Evolutionary conservation across 2,329 filamentous ascomycete species (phyloP), one percentile per base, ranked within the genome.

Genomic region (Alternaria brassicicola): DNA sequence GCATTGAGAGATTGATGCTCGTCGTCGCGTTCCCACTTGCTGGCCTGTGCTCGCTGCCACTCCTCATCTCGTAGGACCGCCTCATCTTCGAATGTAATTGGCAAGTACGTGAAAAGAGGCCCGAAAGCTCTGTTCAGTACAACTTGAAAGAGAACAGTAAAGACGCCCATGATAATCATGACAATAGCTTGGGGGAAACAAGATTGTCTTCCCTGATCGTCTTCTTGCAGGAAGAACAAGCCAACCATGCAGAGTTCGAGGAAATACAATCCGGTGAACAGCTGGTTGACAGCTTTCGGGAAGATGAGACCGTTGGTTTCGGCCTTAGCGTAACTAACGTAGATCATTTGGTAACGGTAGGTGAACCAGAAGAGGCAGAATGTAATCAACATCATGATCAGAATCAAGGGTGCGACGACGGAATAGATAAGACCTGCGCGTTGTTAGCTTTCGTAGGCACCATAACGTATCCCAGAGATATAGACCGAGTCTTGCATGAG

Each of bases 291-390:
- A 1, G 95, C 95, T 33, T 89, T 86, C 0, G 95, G 95, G 70
- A 97, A 99, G 50, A 98, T 81, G 1, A 98, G 84, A 41, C 95
- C 95, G 38, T 95, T 95, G 0, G 94, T 99, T 77, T 99, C 95
- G 59, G 90, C 88, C 65, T 89, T 87, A 76, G 96, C 96, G 51
- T 93, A 90, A 25, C 88, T 96, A 59, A 99, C 93, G 70, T 97
- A 99, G 19, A 99, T 85, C 81, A 96, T 96, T 66, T 94, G 94
- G 78, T 98, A 98, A n/a, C 94, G 88, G 75, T 98, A 93, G 1
- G 95, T 94, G 42, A 97, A 83, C 93, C 93, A 99, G 64, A 98
- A 89, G 0, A 99, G 82, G 45, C 86, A 85, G 75, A 98, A 98
- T 0, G 94, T 97, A 74, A 98, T 87, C 69, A 97, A 88, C 67